Evolutionary conservation across 768 basidiomycete genomes (phyloP), one percentile per base, ranked within the genome.

Genomic region (Lyophyllum semitale): DNA sequence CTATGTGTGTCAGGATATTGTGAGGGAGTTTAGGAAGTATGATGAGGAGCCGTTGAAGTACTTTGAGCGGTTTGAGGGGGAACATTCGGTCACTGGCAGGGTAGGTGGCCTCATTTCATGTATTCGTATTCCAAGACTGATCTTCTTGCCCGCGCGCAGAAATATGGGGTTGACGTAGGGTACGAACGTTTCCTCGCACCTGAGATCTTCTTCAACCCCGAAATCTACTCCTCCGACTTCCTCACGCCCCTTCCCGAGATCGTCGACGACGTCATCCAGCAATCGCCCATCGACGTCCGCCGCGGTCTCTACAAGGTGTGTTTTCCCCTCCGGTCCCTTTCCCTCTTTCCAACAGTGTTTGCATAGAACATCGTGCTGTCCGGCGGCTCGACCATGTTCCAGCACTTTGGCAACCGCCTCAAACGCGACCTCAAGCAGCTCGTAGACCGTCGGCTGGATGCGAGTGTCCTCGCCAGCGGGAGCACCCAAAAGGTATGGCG

Each of bases 161-260:
- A 94, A 90, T 98, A 99, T 75, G 72, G 81, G 18, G 77, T 98
- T 45, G 96, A 99, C 65, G 86, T 99, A 54, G 97, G 97, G 18
- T 98, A 98, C 73, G 97, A 98, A 71, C 93, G 97, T 23, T 99
- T 99, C 84, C 86, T 98, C 49, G 97, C 96, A 5, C 95, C 97
- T 5, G 97, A 98, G 72, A 97, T 98, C 65, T 98, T 98, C 78
- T 98, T 98, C 83, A 98, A 98, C 76, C 97, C 97, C 13, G 96
- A 99, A 72, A 98, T 99, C 62, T 91, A 91, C 71, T 97, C 95
- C 0, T 95, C 93, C 37, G 96, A 98, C 71, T 98, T 98, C 81
- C 72, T 99, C 59, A 98, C 95, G 4, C 97, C 97, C 8, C 82
- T 99, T 3, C 94, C 97, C 0, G 86, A 96, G 58, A 93, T 98